Evolutionary conservation across 768 basidiomycete genomes (phyloP), one percentile per base, ranked within the genome.

Genomic region (Pleurotus ostreatus): DNA sequence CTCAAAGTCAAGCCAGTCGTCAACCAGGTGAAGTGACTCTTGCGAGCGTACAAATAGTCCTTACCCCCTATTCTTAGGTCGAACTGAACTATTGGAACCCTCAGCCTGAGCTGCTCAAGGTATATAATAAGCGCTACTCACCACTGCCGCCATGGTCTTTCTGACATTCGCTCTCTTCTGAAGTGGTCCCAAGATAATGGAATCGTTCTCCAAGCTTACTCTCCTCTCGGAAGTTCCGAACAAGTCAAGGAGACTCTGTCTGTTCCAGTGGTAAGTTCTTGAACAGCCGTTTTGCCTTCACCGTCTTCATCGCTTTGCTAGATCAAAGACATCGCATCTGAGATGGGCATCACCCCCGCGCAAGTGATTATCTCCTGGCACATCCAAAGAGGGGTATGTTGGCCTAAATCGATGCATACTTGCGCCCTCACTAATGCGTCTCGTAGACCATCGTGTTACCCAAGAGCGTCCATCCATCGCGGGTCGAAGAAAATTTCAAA

Each of bases 21-120:
- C 57, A 89, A 92, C 66, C 90, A 92, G 66, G 78, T 66, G 55
- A 8, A 46, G 16, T 15, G 13, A n/a, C 22, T n/a, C 37, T 37
- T 13, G 25, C 40, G 12, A 46, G 15, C 46, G 30, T 5, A 11
- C 56, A 15, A 13, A 34, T 6, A 11, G 25, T 9, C 47, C 34
- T 23, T 43, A 8, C 26, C 26, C n/a, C 12, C 45, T 23, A 43
- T 43, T 22, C 47, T 11, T 40, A 69, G 66, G 83, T 92, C 30
- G 90, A 92, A 63, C 77, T 92, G 46, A 91, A 74, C 68, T 89
- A 81, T 70, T 88, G 82, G 78, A 80, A 84, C 64, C 88, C 89
- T 18, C 89, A 92, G 64, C 83, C 84, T 0, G 88, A 89, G 57
- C 73, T 92, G n/a, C 64, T 92, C 44, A 69, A 85, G 71, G 85